Evolutionary conservation across 1,139 yeast species (phyloP), one percentile per base, ranked within the genome.

Genomic region (Sugiyamaella grinbergsii): DNA sequence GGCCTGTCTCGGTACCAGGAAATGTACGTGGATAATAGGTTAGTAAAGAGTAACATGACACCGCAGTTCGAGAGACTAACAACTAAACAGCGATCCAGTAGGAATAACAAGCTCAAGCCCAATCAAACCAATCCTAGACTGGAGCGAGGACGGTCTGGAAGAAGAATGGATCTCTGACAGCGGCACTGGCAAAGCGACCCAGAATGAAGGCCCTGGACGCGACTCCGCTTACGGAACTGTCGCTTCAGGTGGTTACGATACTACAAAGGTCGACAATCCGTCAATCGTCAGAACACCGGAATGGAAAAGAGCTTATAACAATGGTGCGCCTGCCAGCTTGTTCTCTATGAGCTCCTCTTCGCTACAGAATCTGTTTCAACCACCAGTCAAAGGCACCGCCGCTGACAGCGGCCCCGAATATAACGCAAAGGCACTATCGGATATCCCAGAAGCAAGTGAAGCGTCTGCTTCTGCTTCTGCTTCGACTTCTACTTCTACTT

Each of bases 231-330:
- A 4, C 34, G 26, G 36, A 18, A 40, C 26, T 19, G 15, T 40
- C 10, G 26, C 10, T 19, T 8, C 46, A n/a, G 11, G 4, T 5
- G 18, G 18, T n/a, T 40, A 13, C 23, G 32, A 46, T 37, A 50
- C 53, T 7, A 50, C 49, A 19, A 31, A 28, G 31, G 18, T 36
- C 34, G 53, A 48, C 36, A 18, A 26, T 19, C 22, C 31, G 18
- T 45, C 51, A 26, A 36, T 20, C 11, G 40, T 22, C 18, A 32
- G 40, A 7, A 50, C 54, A 7, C 55, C 56, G 4, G 52, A 53
- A 40, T 55, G 56, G 54, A 53, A 53, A 38, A 45, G 50, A 18
- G 54, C 53, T 16, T 39, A 46, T 18, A 40, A 37, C 10, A 33
- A 34, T 24, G 41, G 24, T 6, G 23, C 15, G 5, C 29, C 38